Conservation (phyloP, 768 basidiomycete species). For the Cystofilobasidium bisporidii region DNA sequence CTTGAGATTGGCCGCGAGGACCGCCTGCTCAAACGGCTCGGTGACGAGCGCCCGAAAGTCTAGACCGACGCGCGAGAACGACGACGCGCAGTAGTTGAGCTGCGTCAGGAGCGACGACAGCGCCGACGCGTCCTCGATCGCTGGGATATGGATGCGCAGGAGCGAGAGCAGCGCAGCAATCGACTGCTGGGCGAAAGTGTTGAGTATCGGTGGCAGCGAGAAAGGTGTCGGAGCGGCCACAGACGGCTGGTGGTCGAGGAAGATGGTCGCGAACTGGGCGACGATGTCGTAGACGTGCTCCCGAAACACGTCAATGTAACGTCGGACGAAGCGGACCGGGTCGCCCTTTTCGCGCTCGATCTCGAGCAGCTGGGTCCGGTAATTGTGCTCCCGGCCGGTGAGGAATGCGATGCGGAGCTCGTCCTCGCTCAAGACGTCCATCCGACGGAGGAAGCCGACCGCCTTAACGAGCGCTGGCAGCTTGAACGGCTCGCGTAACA, state of each 20-base stretch:
- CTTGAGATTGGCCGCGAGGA: conserved; percentile 48
- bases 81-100: conserved; percentile 82
- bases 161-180: conserved; percentile 37
- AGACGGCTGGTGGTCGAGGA: conserved; percentile 50
- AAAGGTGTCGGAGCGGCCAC: conserved; percentile 2
- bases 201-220: conserved; percentile 43
- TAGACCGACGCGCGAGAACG: conserved; percentile 82
- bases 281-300: conserved; percentile 88
- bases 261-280: conserved; percentile 79
- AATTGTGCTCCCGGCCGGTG: conserved; percentile 57
- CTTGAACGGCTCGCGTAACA: conserved; percentile 75
- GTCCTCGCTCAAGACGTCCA: conserved; percentile 60
- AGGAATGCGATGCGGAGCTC: conserved; percentile 82
- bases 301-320: conserved; percentile 80
- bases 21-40: conserved; percentile 57
- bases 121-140: conserved; percentile 47
- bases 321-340: conserved; percentile 65
- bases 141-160: conserved; percentile 53
- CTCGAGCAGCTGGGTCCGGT: conserved; percentile 47
- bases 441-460: conserved; percentile 71
- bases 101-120: conserved; percentile 81
- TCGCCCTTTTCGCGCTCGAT: conserved; percentile 61
- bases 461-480: conserved; percentile 84
- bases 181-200: conserved; percentile 52
- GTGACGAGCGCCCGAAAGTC: conserved; percentile 69